A percentile compares a stretch with the other conserved stretches of the same genome.
These are phyloP conservation scores for Graphilbum sp. DNA, from an alignment of 2,329 filamentous ascomycete genomes.

Conservation along the genomic window DNA sequence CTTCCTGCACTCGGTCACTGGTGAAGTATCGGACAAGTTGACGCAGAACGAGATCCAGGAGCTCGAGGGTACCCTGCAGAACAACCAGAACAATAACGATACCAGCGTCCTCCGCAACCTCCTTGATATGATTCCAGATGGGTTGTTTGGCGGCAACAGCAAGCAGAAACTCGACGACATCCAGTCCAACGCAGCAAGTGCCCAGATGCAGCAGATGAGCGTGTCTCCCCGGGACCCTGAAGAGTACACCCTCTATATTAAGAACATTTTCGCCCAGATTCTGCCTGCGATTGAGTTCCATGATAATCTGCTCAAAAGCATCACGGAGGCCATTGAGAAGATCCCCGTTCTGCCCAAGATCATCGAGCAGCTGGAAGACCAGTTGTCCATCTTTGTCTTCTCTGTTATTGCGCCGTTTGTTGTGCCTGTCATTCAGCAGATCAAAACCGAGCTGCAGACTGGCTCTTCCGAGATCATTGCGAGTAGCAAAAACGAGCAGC, in stretches of 20 bases:
- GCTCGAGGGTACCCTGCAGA: conserved; percentile 66
- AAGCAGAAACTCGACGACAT: conserved; percentile 64
- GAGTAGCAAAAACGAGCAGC: conserved; percentile 69
- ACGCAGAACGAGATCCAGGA: conserved; percentile 83
- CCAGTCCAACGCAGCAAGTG: conserved; percentile 55
- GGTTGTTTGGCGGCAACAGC: conserved; percentile 63
- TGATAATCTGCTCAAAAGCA: conserved; percentile 68
- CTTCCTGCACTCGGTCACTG: conserved; percentile 75
- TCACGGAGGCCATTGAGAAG: conserved; percentile 63
- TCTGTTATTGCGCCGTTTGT: conserved; percentile 81
- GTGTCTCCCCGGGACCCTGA: conserved; percentile 70
- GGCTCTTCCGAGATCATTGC: conserved; percentile 79
- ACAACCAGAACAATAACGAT: conserved; percentile 43
- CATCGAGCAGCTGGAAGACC: conserved; percentile 72
- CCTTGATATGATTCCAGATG: conserved; percentile 65
- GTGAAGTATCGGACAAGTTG: conserved; percentile 70
- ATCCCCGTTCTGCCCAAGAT: conserved; percentile 75
- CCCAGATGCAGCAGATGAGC: conserved; percentile 58
- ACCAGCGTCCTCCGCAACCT: conserved; percentile 64
- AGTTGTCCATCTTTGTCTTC: conserved; percentile 80
- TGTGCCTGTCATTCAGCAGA: conserved; percentile 68
- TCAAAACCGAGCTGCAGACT: conserved; percentile 73
- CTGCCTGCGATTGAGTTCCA: conserved; percentile 87
- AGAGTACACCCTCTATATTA: conserved; percentile 64
- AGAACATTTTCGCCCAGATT: conserved; percentile 59